These are phyloP conservation scores for Aspergillus ellipticus DNA, from an alignment of 495 filamentous ascomycete species.

Conservation along the genomic window DNA sequence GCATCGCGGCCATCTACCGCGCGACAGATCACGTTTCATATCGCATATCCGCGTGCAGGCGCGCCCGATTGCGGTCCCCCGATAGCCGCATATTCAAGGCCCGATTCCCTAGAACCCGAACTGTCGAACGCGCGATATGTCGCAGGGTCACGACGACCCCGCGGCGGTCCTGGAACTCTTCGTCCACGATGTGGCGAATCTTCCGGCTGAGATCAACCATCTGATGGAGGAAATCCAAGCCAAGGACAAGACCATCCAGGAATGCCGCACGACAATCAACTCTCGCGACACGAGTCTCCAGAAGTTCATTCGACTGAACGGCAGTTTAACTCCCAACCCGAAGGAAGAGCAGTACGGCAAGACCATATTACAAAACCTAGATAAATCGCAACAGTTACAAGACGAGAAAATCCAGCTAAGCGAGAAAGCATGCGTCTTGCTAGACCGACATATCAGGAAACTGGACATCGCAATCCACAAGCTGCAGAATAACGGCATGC, in stretches of 20 bases:
- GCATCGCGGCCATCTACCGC: not conserved
- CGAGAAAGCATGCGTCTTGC: constrained; percentile 69
- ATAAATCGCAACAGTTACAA: constrained; percentile 67
- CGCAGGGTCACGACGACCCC: constrained; percentile 63
- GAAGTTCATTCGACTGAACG: constrained; percentile 83
- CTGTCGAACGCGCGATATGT: constrained; percentile 20
- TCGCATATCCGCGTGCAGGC: not conserved
- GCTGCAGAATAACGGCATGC: constrained; percentile 73
- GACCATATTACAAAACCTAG: constrained; percentile 67
- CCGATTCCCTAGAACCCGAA: not conserved
- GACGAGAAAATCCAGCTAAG: constrained; percentile 82
- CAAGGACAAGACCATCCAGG: constrained; percentile 77
- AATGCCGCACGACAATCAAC: constrained; percentile 68
- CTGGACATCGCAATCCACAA: constrained; percentile 84
- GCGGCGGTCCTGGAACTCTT: constrained; percentile 90
- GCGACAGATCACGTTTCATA: not conserved
- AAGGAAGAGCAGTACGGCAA: constrained; percentile 76
- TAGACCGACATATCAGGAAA: constrained; percentile 85
- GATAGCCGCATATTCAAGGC: not conserved
- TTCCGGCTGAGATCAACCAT: constrained; percentile 88
- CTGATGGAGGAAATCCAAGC: constrained; percentile 91
- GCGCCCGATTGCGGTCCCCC: not conserved
- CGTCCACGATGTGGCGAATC: constrained; percentile 82
- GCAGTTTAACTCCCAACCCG: constrained; percentile 75
- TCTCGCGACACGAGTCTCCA: constrained; percentile 79